Conservation (phyloP, 495 filamentous ascomycete species). For the Pseudevernia furfuracea region DNA sequence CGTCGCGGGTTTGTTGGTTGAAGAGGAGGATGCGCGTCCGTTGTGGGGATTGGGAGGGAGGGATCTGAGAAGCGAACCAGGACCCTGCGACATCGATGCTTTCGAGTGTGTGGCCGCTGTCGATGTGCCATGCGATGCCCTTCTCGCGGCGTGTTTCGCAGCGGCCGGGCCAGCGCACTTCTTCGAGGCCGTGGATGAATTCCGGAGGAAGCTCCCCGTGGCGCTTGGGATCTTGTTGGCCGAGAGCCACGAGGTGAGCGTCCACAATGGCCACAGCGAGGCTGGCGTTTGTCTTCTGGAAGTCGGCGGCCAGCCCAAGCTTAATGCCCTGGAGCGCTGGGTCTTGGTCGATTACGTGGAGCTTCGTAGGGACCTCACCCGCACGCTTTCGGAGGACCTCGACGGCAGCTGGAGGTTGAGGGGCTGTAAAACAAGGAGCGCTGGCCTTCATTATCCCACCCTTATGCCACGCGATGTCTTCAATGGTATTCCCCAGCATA, state of each 20-base stretch:
- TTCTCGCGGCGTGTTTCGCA: constrained; percentile 69
- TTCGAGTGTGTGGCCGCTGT: constrained; percentile 86
- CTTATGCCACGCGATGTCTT: constrained; percentile 96
- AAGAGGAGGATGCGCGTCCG: constrained; percentile 68
- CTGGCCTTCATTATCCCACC: constrained; percentile 80
- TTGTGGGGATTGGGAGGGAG: constrained; percentile 13
- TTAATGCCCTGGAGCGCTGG: constrained; percentile 55
- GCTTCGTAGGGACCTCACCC: constrained; percentile 49
- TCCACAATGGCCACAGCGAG: constrained; percentile 71
- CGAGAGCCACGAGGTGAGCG: constrained; percentile 28
- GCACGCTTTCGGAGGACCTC: constrained; percentile 66
- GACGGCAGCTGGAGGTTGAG: constrained; percentile 58
- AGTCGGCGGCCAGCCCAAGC: constrained; percentile 68
- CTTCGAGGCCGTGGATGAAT: constrained; percentile 67
- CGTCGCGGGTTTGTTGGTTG: constrained; percentile 87
- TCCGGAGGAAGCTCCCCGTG: constrained; percentile 46
- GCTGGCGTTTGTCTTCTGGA: constrained; percentile 81
- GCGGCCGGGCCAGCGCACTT: constrained; percentile 68
- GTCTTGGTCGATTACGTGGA: constrained; percentile 51
- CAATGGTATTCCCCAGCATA: constrained; percentile 73
- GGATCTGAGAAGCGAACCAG: constrained; percentile 66
- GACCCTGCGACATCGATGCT: constrained; percentile 69
- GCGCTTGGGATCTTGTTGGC: constrained; percentile 5
- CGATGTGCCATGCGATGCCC: constrained; percentile 76
- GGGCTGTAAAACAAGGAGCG: constrained; percentile 62